These are phyloP conservation scores for Cichorium intybus DNA, from an alignment of 140 eudicot genomes.

Conservation along the genomic window DNA sequence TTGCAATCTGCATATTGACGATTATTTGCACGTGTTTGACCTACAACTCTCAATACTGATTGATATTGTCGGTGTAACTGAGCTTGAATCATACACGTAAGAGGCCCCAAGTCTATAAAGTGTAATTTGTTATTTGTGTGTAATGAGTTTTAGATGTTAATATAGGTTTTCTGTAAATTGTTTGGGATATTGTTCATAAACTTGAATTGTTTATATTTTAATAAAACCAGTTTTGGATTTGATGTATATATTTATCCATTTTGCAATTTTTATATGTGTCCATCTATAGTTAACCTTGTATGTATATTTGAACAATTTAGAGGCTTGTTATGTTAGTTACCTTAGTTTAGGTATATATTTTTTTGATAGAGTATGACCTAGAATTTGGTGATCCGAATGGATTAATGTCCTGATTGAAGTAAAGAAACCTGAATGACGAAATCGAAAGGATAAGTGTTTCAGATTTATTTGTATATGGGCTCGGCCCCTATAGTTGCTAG, in stretches of 20 bases:
- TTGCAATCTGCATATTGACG: conserved; percentile 60
- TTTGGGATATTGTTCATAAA: neutral
- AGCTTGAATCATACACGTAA: neutral
- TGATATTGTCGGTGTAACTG: neutral
- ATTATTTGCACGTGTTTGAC: conserved; percentile 77
- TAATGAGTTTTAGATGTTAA: conserved; percentile 13
- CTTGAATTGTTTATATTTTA: neutral
- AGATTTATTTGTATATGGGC: too few relatives aligned
- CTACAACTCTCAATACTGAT: conserved; percentile 79
- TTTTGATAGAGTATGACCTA: too few relatives aligned
- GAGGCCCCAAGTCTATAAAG: neutral
- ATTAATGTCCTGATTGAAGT: too few relatives aligned
- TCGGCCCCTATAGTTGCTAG: too few relatives aligned
- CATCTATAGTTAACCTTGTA: too few relatives aligned
- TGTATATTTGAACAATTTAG: too few relatives aligned
- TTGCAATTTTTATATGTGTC: neutral
- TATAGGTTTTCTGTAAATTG: conserved; percentile 3
- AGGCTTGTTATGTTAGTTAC: neutral
- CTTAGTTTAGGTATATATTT: too few relatives aligned
- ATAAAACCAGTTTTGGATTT: neutral
- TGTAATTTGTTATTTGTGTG: neutral
- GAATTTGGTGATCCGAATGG: too few relatives aligned
- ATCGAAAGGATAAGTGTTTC: too few relatives aligned
- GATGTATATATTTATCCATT: too few relatives aligned
- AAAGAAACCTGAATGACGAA: too few relatives aligned